Evolutionary conservation across 495 filamentous ascomycete genomes (phyloP).

Genomic region (Venustampulla echinocandica): DNA sequence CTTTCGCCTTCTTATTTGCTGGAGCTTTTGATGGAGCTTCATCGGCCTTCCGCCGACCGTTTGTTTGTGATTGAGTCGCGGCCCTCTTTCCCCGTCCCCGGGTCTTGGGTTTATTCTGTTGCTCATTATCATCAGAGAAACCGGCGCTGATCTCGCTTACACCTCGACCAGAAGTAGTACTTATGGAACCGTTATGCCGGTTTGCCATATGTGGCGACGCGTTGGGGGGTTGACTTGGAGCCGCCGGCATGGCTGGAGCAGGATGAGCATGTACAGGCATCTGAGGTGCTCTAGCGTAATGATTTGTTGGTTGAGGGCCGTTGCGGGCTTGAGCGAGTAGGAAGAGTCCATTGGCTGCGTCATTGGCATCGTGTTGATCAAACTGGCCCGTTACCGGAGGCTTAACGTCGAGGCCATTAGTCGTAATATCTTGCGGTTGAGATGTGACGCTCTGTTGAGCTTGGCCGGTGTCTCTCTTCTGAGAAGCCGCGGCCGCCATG

Average conservation of each 20-base stretch:
- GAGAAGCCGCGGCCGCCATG: constrained; percentile 58
- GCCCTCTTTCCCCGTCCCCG: constrained; percentile 64
- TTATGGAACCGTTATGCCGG: constrained; percentile 30
- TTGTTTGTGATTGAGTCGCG: constrained; percentile 19
- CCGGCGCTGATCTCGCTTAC: constrained; percentile 62
- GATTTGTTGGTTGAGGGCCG: constrained; percentile 27
- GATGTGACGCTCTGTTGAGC: constrained; percentile 30
- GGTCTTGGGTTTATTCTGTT: constrained; percentile 51
- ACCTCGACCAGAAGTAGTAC: constrained; percentile 39
- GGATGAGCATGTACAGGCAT: constrained; percentile 20
- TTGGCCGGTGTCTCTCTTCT: constrained; percentile 33
- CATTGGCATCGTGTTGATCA: constrained; percentile 79
- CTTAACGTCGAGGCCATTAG: constrained; percentile 35
- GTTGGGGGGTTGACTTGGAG: constrained; percentile 15
- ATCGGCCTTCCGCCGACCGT: constrained; percentile 69
- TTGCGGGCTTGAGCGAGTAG: constrained; percentile 61
- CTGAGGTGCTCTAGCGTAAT: constrained; percentile 31
- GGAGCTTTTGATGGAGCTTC: constrained; percentile 57
- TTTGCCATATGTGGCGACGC: constrained; percentile 43
- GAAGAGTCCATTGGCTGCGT: constrained; percentile 91
- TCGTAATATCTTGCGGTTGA: constrained; percentile 38
- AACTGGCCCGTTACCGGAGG: constrained; percentile 49
- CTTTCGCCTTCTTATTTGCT: constrained; percentile 65
- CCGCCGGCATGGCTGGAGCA: constrained; percentile 11
- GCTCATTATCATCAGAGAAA: constrained; percentile 66